Conservation (phyloP, 192 early-diverging fungal species). For the Phlyctochytrium arcticum region DNA sequence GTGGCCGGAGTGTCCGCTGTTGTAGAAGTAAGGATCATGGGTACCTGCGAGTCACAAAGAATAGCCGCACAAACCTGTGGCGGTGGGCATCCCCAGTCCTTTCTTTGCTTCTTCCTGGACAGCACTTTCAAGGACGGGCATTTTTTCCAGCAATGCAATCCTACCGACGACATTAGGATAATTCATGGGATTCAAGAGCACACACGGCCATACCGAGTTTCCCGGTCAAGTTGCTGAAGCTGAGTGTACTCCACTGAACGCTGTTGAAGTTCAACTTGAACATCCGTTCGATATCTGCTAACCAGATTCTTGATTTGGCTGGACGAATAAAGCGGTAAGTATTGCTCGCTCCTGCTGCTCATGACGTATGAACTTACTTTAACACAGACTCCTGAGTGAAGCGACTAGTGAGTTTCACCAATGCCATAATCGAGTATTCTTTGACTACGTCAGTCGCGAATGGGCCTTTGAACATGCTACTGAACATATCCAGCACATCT, state of each 20-base stretch:
- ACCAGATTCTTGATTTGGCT: conserved; percentile 58
- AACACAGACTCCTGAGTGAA: conserved; percentile 54
- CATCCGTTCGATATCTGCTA: conserved; percentile 58
- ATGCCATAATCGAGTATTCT: conserved; percentile 79
- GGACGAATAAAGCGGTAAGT: not conserved
- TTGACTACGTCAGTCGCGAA: conserved; percentile 74
- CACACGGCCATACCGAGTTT: conserved; percentile 52
- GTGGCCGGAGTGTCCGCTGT: conserved; percentile 23
- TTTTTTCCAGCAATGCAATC: conserved; percentile 69
- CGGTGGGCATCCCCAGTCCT: conserved; percentile 33
- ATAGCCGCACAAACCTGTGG: not conserved
- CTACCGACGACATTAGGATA: conserved; percentile 1
- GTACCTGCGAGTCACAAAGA: not conserved
- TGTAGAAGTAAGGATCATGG: not conserved
- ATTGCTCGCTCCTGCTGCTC: not conserved
- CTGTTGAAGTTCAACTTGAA: conserved; percentile 91
- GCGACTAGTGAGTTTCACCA: conserved; percentile 84
- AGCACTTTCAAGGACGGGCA: conserved; percentile 76
- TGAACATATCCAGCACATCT: conserved; percentile 72
- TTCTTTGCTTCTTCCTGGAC: conserved; percentile 47
- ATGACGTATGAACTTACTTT: conserved; percentile 17
- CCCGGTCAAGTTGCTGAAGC: conserved; percentile 62
- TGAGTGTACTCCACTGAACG: conserved; percentile 88
- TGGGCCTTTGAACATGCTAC: conserved; percentile 72
- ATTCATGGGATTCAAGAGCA: not conserved